Evolutionary conservation across 805 yeast species (phyloP), one percentile per base, ranked within the genome.

Genomic region (Nakazawaea wickerhamii): DNA sequence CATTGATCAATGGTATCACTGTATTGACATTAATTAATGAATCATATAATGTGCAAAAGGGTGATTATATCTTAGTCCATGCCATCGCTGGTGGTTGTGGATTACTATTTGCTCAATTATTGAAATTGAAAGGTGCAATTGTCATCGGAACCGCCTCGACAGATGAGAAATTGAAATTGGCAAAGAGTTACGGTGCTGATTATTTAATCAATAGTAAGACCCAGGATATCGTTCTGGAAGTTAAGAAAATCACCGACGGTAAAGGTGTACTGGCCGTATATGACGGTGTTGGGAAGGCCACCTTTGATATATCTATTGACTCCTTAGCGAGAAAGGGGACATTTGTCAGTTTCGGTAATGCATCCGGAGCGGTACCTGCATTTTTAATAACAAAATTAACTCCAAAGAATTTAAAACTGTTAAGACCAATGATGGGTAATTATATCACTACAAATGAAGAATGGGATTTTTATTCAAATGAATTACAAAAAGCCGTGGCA

Each of bases 51-150:
- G 84, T 86, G 30, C 58, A 85, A 52, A 66, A 73, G 57, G 90
- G 79, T 41, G 96, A 91, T 45, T 72, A 63, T 51, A 73, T 84
- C 34, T 68, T 90, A 36, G 80, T 87, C 20, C 87, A 89, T 67
- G 97, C 97, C 4, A 96, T 96, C 6, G 96, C 97, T 3, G 98
- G 97, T 36, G 96, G 97, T 44, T 91, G 86, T 39, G 98, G 98
- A 4, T 71, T 76, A 40, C 51, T 86, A 15, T 64, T 88, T 41
- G 67, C 71, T 38, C 96, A 89, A 59, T 64, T 89, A 61, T 61
- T 83, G 38, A 60, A 69, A 23, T 55, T 62, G 19, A 68, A 65
- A 38, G 95, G 95, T 17, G 96, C 89, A 4, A 80, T 76, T 49
- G 89, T 80, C 36, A 88, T 90, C 62, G 96, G 95, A 3, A 70